Evolutionary conservation across 1,284 basidiomycete species (phyloP).

Genomic region (Fistulinella cinereoalba): DNA sequence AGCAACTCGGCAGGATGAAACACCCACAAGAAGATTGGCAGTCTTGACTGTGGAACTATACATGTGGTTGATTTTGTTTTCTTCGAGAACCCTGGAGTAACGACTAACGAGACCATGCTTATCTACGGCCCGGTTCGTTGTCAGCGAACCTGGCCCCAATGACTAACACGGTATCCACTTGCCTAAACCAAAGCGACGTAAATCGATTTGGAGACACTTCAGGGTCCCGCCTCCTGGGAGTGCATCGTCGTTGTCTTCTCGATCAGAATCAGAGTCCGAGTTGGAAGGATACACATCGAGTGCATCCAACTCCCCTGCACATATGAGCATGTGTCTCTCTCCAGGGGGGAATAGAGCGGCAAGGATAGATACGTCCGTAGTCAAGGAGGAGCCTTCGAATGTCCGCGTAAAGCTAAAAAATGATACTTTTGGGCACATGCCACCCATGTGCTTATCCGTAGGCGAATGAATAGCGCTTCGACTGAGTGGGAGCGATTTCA

Average conservation of each 20-base stretch:
- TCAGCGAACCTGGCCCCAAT: not conserved
- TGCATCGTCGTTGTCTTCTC: conserved; percentile 33
- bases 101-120: conserved; percentile 75
- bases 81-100: conserved; percentile 69
- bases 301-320: conserved; percentile 61
- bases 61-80: conserved; percentile 76
- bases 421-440: conserved; percentile 39
- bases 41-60: conserved; percentile 84
- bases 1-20: conserved; percentile 3
- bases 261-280: conserved; percentile 34
- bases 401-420: conserved; percentile 78
- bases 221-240: conserved; percentile 38
- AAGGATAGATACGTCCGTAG: conserved; percentile 59
- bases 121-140: conserved; percentile 39
- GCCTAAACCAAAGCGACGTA: conserved; percentile 68
- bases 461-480: conserved; percentile 10
- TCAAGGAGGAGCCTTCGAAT: conserved; percentile 68
- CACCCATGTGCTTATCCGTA: conserved; percentile 12
- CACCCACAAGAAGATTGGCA: conserved; percentile 69
- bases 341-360: conserved; percentile 62
- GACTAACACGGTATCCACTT: conserved; percentile 30
- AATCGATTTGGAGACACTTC: conserved; percentile 68
- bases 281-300: conserved; percentile 42
- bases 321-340: conserved; percentile 72
- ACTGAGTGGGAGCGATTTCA: conserved; percentile 6